Conservation (phyloP, 2,329 filamentous ascomycete species). For the Acarospora socialis region DNA sequence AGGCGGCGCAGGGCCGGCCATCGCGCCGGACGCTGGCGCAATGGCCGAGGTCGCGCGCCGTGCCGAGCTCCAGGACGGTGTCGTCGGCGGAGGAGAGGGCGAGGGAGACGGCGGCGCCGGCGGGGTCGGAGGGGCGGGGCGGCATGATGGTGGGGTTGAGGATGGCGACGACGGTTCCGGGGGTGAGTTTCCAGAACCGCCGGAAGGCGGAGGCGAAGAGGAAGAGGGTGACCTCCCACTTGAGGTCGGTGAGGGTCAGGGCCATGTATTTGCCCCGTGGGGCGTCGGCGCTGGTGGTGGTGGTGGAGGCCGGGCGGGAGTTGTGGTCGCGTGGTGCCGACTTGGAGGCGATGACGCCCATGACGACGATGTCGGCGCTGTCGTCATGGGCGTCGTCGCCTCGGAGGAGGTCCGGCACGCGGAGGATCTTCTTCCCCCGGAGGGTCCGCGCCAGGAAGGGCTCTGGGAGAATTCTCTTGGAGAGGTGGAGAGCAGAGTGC, state of each 20-base stretch:
- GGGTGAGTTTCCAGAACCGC: constrained; percentile 82
- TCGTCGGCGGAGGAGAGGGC: constrained; percentile 77
- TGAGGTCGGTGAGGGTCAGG: constrained; percentile 70
- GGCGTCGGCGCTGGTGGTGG: constrained; percentile 35
- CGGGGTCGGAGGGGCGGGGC: constrained; percentile 57
- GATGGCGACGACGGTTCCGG: constrained; percentile 83
- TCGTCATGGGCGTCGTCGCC: constrained; percentile 72
- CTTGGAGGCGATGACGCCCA: constrained; percentile 78
- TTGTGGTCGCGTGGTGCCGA: constrained; percentile 59
- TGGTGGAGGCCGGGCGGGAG: constrained; percentile 21
- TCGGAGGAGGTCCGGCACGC: constrained; percentile 66
- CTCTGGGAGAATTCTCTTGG: constrained; percentile 70
- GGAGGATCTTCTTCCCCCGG: constrained; percentile 60
- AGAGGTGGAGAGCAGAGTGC: constrained; percentile 73
- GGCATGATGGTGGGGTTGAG: constrained; percentile 87
- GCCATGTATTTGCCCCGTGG: constrained; percentile 78
- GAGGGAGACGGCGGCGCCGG: constrained; percentile 73
- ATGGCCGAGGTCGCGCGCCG: constrained; percentile 70
- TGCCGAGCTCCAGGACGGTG: constrained; percentile 78
- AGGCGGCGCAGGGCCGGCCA: constrained; percentile 62
- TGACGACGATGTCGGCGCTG: constrained; percentile 72
- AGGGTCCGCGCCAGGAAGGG: constrained; percentile 64
- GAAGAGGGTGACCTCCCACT: constrained; percentile 82
- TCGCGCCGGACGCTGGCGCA: constrained; percentile 79
- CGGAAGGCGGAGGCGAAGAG: constrained; percentile 85